Conservation (phyloP, 2,329 filamentous ascomycete genomes). For the Emergomyces pasteurianus region DNA sequence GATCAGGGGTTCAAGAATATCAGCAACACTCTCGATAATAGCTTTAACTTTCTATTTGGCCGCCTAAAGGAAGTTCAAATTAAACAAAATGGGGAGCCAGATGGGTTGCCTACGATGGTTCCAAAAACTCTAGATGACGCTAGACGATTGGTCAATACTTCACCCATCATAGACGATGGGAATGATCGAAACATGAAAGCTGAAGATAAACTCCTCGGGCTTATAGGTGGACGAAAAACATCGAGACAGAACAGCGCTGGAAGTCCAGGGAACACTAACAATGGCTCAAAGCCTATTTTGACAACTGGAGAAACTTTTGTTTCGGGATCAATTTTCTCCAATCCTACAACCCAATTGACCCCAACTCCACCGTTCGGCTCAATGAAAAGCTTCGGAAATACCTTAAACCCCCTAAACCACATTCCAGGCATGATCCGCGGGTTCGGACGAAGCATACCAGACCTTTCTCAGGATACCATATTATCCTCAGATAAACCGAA, state of each 20-base stretch:
- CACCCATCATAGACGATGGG: constrained; percentile 37
- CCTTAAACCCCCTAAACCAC: constrained; percentile 70
- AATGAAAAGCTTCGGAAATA: constrained; percentile 67
- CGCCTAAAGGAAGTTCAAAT: constrained; percentile 59
- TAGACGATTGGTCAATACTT: constrained; percentile 64
- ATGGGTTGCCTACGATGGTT: constrained; percentile 40
- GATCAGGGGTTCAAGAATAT: constrained; percentile 90
- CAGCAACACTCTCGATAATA: constrained; percentile 77
- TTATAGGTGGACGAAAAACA: constrained; percentile 55
- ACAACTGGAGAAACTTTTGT: constrained; percentile 9
- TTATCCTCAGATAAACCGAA: constrained; percentile 28
- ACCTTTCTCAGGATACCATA: constrained; percentile 20
- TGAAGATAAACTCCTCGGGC: constrained; percentile 56
- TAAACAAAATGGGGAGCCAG: constrained; percentile 37
- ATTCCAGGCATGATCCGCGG: constrained; percentile 66
- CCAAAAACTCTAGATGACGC: constrained; percentile 92
- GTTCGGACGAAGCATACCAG: constrained; percentile 44
- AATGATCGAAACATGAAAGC: constrained; percentile 32
- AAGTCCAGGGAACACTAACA: neutral
- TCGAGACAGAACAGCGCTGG: constrained; percentile 21
- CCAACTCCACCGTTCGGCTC: constrained; percentile 60
- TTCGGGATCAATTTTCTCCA: constrained; percentile 5
- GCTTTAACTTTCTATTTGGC: constrained; percentile 86
- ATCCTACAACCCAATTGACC: constrained; percentile 11
- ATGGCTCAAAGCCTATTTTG: neutral